Conservation (phyloP, 371 early-diverging fungal species). For the Mucor ambiguus region DNA sequence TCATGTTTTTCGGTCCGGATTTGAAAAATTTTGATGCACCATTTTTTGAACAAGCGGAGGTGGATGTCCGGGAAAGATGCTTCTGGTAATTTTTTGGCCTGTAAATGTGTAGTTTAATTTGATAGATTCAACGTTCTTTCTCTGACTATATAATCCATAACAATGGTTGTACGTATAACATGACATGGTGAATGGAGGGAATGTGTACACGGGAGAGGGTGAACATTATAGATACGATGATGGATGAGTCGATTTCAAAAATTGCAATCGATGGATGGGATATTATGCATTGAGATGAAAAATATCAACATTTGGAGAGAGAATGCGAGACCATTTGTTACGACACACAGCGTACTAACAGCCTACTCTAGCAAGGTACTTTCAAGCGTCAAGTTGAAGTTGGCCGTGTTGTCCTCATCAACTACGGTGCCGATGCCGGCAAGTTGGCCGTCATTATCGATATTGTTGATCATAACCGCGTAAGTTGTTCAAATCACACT, state of each 20-base stretch:
- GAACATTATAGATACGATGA: not conserved
- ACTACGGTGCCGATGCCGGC: conserved; percentile 91
- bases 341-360: not conserved
- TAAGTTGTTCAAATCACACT: conserved; percentile 27
- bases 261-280: not conserved
- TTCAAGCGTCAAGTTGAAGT: conserved; percentile 96
- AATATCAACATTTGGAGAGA: not conserved
- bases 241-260: conserved; percentile 1
- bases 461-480: conserved; percentile 98
- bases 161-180: conserved; percentile 34
- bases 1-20: conserved; percentile 9
- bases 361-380: conserved; percentile 49
- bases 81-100: conserved; percentile 14
- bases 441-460: conserved; percentile 98
- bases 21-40: not conserved
- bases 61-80: not conserved
- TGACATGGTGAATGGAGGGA: conserved; percentile 6
- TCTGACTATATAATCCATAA: conserved; percentile 39
- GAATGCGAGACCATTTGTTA: not conserved
- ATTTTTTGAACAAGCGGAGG: not conserved
- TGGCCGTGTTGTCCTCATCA: conserved; percentile 97
- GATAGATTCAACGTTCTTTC: conserved; percentile 27
- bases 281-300: not conserved
- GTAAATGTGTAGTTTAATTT: conserved; percentile 25
- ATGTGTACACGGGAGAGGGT: not conserved